phyloP scores from a whole-genome alignment of 2,329 filamentous ascomycete species.

The Colletotrichum agaves region DNA sequence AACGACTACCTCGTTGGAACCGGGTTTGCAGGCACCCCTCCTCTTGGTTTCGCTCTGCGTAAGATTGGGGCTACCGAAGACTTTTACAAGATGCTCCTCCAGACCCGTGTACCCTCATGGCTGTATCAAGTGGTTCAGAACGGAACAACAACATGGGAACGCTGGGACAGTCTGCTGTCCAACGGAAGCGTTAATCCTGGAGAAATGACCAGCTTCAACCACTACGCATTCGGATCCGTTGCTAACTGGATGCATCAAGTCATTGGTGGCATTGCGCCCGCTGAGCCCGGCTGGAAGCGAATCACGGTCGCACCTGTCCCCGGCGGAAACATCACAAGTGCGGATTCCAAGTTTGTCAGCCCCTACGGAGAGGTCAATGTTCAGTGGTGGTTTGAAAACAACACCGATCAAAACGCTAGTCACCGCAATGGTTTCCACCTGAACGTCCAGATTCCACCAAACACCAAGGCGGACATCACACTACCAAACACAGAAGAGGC shows the following conservation, averaged over 20 bases:
- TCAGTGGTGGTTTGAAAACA: conserved; percentile 43
- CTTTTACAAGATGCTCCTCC: conserved; percentile 60
- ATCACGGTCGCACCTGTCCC: conserved; percentile 49
- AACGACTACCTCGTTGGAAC: conserved; percentile 52
- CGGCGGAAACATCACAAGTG: conserved; percentile 49
- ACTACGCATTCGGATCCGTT: conserved; percentile 61
- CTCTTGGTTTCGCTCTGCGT: conserved; percentile 47
- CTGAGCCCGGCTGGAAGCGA: conserved; percentile 53
- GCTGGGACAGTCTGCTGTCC: conserved; percentile 59
- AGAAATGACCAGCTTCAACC: conserved; percentile 61
- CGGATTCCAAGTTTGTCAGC: conserved; percentile 45
- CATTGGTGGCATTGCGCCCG: conserved; percentile 53
- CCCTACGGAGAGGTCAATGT: conserved; percentile 46
- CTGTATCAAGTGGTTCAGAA: conserved; percentile 58
- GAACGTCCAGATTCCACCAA: conserved; percentile 23
- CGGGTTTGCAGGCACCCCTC: conserved; percentile 57
- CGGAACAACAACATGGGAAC: conserved; percentile 62
- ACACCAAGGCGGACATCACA: conserved; percentile 29
- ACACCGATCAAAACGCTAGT: conserved; percentile 12
- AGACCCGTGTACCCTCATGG: conserved; percentile 58
- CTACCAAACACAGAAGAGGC: conserved; percentile 22
- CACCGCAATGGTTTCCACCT: conserved; percentile 32
- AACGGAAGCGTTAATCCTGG: conserved; percentile 57
- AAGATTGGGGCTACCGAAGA: conserved; percentile 44
- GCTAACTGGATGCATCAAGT: conserved; percentile 58